Percentiles rank a stretch among this genome's conserved stretches.
phyloP scores from a whole-genome alignment of 768 basidiomycete species.

The Suillus weaverae region DNA sequence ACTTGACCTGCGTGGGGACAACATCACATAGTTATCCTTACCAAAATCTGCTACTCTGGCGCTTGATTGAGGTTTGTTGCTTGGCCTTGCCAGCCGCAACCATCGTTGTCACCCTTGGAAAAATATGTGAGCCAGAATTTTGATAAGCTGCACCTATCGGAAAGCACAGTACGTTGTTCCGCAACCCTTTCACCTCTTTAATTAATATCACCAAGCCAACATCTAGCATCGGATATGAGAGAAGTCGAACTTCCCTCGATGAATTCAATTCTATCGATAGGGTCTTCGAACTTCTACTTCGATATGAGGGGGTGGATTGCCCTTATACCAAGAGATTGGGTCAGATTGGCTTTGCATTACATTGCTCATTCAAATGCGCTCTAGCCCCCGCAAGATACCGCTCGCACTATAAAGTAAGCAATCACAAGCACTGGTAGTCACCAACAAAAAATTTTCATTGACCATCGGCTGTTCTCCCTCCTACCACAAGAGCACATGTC shows the following conservation, averaged over 20 bases:
- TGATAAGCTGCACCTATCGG: neutral
- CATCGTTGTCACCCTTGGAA: neutral
- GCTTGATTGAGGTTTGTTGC: neutral
- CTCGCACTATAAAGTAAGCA: neutral
- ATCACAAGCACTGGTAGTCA: neutral
- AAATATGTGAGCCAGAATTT: neutral
- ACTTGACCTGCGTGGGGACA: neutral
- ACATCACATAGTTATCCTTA: neutral
- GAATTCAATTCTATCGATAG: neutral
- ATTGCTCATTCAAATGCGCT: neutral
- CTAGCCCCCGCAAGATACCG: neutral
- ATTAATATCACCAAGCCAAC: neutral
- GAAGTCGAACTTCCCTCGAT: neutral
- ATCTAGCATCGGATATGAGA: neutral
- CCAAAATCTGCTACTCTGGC: neutral
- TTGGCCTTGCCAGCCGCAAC: neutral
- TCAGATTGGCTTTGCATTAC: neutral
- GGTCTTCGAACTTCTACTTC: neutral
- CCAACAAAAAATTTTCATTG: neutral
- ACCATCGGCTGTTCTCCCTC: no score
- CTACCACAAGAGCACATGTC: neutral
- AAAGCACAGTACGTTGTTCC: neutral
- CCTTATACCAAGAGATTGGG: neutral
- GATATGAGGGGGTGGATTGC: neutral
- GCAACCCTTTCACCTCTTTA: neutral